Base-by-base conservation (phyloP, 768 basidiomycete species). In the Pisolithus sp. region DNA sequence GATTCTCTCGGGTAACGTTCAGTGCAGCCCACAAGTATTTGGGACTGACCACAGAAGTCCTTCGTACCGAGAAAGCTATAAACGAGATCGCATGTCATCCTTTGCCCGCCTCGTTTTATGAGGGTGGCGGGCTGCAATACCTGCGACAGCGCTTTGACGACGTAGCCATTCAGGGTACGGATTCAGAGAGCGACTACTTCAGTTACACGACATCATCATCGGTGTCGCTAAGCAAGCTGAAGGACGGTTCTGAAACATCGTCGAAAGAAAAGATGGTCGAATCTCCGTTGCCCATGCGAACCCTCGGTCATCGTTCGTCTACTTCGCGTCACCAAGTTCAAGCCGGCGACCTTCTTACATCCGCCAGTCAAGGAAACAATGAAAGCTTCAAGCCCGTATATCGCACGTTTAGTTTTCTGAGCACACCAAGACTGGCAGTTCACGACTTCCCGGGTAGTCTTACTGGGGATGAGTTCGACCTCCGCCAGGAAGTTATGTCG, bases 51-150 rank as follows among this genome's bases (percentile, higher is more conserved):
- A 83, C 85, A 17, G 96, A 99, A 68, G 90, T 98, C 5, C 83
- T 99, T 34, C 83, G 93, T 31, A 95, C 96, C 2, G 96, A 99
- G 71, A 92, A 96, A 63, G 89, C 90, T 0, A 95, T 99, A 66
- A 99, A 99, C 60, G 88, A 94, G 54, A 86, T 97, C 54, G 95
- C 96, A 15, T 94, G 93, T 48, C 92, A 98, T 66, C 96, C 96
- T 2, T 75, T 99, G 0, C 94, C 96, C 0, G 70, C 80, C 13
- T 83, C 85, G 0, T 99, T 98, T 71, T 98, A 97, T 60, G 86
- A 93, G 66, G 83, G 86, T 8, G 92, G 92, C 5, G 95, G 96
- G 6, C 77, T 99, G 56, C 84, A 91, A 63, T 79, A 87, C 48
- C 79, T 99, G 3, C 82, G 96, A 18, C 88, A 93, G 53, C 83